Percentiles rank a stretch among this genome's conserved stretches.
Evolutionary conservation across 768 basidiomycete species (phyloP).

Genomic region (Agaricus blazei): DNA sequence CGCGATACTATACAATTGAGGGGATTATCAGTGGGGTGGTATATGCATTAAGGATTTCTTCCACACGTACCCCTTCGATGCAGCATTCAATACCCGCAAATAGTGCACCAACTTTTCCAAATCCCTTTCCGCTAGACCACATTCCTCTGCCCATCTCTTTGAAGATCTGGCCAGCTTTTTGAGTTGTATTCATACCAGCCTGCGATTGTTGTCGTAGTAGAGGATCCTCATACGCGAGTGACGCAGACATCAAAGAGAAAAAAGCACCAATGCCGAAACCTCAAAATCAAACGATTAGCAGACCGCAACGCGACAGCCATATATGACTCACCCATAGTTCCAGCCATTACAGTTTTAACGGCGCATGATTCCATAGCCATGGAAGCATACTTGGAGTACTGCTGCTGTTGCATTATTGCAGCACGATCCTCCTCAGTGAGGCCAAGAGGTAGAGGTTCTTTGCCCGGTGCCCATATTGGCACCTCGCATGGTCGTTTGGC

Average conservation of each 20-base stretch:
- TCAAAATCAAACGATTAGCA: slow-evolving; percentile 22
- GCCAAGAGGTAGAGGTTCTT: slow-evolving; percentile 84
- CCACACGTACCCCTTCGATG: slow-evolving; percentile 78
- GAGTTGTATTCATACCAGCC: slow-evolving; percentile 51
- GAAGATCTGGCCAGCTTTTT: slow-evolving; percentile 82
- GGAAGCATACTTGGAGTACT: slow-evolving; percentile 68
- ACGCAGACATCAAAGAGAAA: slow-evolving; percentile 94
- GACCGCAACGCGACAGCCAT: not conserved
- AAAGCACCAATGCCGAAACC: slow-evolving; percentile 92
- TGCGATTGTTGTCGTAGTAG: slow-evolving; percentile 62
- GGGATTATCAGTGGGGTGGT: not conserved
- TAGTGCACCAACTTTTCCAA: slow-evolving; percentile 89
- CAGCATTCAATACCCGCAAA: slow-evolving; percentile 96
- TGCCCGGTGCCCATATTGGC: slow-evolving; percentile 80
- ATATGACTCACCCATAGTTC: slow-evolving; percentile 67
- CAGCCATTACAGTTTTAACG: slow-evolving; percentile 76
- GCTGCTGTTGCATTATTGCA: slow-evolving; percentile 62
- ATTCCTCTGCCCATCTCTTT: slow-evolving; percentile 94
- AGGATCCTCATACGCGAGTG: slow-evolving; percentile 95
- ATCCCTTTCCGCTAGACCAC: slow-evolving; percentile 87
- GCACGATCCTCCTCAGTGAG: slow-evolving; percentile 74
- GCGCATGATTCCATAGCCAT: slow-evolving; percentile 84
- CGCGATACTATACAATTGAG: slow-evolving; percentile 70
- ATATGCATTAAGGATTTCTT: not conserved
- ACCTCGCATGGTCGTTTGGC: slow-evolving; percentile 43